Evolutionary conservation across 305 asterid genomes (phyloP), one percentile per base, ranked within the genome.

Genomic region (Caryopteris hybrid): DNA sequence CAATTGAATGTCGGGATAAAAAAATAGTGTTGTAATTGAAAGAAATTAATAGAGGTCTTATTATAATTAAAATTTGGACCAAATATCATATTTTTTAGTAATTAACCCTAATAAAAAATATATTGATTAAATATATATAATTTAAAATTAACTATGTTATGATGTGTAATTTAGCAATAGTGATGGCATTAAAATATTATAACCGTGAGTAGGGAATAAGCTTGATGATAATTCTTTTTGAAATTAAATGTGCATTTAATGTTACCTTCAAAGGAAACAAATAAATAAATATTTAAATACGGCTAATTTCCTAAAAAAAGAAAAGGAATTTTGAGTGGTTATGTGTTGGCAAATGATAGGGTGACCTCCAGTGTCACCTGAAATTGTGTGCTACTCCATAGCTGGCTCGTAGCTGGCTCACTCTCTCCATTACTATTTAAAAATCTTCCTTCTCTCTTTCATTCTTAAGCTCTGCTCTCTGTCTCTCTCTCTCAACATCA

Each of bases 361-460:
- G 52, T 54, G 23, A 29, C 58, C 64, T 17, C 0, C 16, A 46
- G 65, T 62, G 13, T 63, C 39, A 68, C 77, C 42, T 18, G 33
- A 3, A 16, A 27, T 58, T 36, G 8, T 36, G 22, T 69, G 41
- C 57, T 51, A 59, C 60, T 34, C 22, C 0, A 23, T 59, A 70
- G 80, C 80, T 71, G 74, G 72, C 67, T 59, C 62, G 34, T 69
- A 69, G 79, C 76, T 76, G 77, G 61, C 78, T 77, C 51, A 16
- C 57, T 64, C 76, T 64, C 76, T 14, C 47, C 14, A 41, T 53
- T 63, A 36, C 71, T 67, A 55, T 63, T 53, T 76, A 61, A 65
- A 66, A 45, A 18, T 36, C 59, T 58, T 38, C 59, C 36, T n/a
- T 45, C 25, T 52, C 41, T 0, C 38, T 25, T 27, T 57, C 53